Evolutionary conservation across 148 eudicot genomes (phyloP).

Genomic region (Selenicereus undatus): DNA sequence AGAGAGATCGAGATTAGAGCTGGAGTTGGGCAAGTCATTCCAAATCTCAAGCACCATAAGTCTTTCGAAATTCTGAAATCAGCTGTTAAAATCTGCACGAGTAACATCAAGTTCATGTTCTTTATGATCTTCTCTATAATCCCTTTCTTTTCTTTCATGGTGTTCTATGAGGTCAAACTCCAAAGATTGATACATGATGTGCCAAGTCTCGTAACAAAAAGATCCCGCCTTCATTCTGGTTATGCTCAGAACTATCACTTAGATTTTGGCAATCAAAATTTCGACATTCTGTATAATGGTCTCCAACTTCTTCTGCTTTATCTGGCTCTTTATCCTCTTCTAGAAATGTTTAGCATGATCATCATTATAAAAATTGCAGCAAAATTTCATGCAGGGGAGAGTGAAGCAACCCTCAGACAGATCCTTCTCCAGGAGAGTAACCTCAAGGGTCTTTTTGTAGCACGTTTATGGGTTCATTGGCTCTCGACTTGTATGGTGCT

Average conservation of each 20-base stretch:
- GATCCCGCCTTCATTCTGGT: too few relatives aligned
- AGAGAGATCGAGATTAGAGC: background rate
- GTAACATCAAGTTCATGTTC: slow-evolving; percentile 21
- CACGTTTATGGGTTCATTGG: slow-evolving; percentile 11
- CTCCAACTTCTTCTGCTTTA: slow-evolving; percentile 15
- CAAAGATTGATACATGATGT: background rate
- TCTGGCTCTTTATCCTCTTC: slow-evolving; percentile 15
- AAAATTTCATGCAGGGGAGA: slow-evolving; percentile 7
- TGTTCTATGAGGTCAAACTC: slow-evolving; percentile 13
- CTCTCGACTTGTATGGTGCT: too few relatives aligned
- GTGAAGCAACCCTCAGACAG: background rate
- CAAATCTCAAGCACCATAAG: slow-evolving; percentile 10
- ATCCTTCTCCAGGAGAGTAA: slow-evolving; percentile 4
- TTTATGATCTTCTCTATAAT: slow-evolving; percentile 16
- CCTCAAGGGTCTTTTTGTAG: background rate
- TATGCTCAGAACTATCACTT: too few relatives aligned
- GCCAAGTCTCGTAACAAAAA: too few relatives aligned
- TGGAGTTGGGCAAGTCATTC: background rate
- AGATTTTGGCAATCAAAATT: too few relatives aligned
- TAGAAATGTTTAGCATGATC: slow-evolving; percentile 14
- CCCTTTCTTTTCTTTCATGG: slow-evolving; percentile 20
- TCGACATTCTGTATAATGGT: background rate
- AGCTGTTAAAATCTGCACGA: slow-evolving; percentile 19
- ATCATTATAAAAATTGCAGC: slow-evolving; percentile 13
- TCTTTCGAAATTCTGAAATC: slow-evolving; percentile 19